A percentile compares a stretch with the other conserved stretches of the same genome.
phyloP scores from a whole-genome alignment of 2,329 filamentous ascomycete species.

The Nemania sp. region DNA sequence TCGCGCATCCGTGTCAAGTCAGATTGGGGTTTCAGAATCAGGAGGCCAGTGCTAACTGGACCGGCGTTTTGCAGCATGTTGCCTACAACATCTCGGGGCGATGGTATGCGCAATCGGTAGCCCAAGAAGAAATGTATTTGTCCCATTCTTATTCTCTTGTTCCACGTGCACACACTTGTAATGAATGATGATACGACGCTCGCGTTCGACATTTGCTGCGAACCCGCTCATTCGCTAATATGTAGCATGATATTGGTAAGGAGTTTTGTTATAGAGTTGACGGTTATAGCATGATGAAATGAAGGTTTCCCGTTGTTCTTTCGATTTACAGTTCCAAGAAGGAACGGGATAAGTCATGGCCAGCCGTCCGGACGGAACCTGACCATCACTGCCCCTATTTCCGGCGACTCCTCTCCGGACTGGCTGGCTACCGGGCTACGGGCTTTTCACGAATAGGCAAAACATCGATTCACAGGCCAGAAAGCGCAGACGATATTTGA shows the following conservation, averaged over 20 bases:
- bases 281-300: too few species aligned
- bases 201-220: not conserved
- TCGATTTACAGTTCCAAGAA: too few species aligned
- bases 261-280: too few species aligned
- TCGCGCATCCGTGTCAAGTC: not conserved
- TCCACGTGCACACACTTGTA: not conserved
- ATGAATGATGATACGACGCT: not conserved
- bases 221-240: not conserved
- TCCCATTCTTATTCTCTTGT: slow-evolving; percentile 1
- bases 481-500: too few species aligned
- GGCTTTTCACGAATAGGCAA: not conserved
- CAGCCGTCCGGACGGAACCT: too few species aligned
- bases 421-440: not conserved
- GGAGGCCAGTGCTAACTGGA: slow-evolving; percentile 7
- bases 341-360: too few species aligned
- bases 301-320: too few species aligned
- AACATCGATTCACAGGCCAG: not conserved
- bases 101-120: slow-evolving; percentile 12
- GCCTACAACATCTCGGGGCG: slow-evolving; percentile 13
- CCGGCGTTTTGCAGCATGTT: slow-evolving; percentile 3
- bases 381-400: too few species aligned
- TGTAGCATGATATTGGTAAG: not conserved
- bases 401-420: too few species aligned
- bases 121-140: slow-evolving; percentile 16
- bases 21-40: slow-evolving; percentile 7